Evolutionary conservation across 1,139 yeast species (phyloP), one percentile per base, ranked within the genome.

Genomic region (Yamadazyma membranifaciens): DNA sequence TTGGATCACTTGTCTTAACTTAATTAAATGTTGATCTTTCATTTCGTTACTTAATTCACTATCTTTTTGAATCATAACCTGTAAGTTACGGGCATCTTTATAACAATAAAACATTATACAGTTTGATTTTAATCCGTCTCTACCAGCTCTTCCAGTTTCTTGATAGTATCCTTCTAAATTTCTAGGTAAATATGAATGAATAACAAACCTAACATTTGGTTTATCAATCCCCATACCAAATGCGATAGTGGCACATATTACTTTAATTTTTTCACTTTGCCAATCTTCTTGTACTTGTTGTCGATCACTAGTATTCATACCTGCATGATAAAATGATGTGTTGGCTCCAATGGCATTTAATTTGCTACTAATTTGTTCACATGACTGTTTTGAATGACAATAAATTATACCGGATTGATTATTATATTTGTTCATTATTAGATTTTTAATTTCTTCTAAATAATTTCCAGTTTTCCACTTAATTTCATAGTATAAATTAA

Each of bases 201-300:
- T 81, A 3, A 92, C 98, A 68, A 78, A 91, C 40, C 98, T 66
- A 7, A 92, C 98, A 61, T 92, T 95, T 0, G 97, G 88, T 59
- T 92, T 92, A 65, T 92, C 98, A 45, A 92, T 92, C 40, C 98
- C 98, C 98, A 92, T 92, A 26, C 98, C 98, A 71, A 92, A 92
- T 0, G 98, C 98, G 50, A 92, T 87, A 0, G 98, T 92, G 0
- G 98, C 98, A 65, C 98, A 92, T 9, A 92, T 88, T 1, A 89
- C 82, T 54, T 81, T 86, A 14, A 83, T 64, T 17, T 64, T 59
- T 43, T 86, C 86, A 2, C 67, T 60, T 59, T 94, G 98, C 99
- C 99, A 94, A 35, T 68, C 72, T 22, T 67, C 68, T 60, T 94
- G 98, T 15, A 88, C 80, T 4, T 63, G 54, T 14, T 80, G 67